Evolutionary conservation across 345 rosid genomes (phyloP), one percentile per base, ranked within the genome.

Genomic region (Gynandropsis gynandra): DNA sequence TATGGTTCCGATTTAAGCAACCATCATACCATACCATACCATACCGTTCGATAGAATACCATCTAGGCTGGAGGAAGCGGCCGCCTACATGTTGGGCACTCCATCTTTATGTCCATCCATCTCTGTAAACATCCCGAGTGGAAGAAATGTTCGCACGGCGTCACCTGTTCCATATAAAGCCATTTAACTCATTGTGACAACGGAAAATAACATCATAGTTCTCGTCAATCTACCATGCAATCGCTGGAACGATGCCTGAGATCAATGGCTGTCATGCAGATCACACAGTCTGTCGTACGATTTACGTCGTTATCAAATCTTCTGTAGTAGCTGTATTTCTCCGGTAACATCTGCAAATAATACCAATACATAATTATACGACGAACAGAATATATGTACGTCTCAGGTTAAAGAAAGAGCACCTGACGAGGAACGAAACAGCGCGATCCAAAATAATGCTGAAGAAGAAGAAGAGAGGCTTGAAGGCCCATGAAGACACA

Each of bases 71-170:
- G 86, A 16, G 98, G 98, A 42, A 92, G 70, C 2, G 84, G 60
- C 36, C 98, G 88, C 61, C 98, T 87, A 72, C 98, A 92, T 50
- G 98, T 92, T 48, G 98, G 98, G 58, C 98, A 92, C 72, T 92
- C 98, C 98, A 92, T 92, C 76, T 92, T 92, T 70, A 92, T 79
- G 66, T 92, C 98, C 98, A 92, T 92, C 96, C 98, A 92, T 69
- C 95, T 80, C 73, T 80, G 96, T 63, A 92, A 75, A 68, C 98
- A 92, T 54, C 85, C 96, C 1, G 85, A 72, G 60, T 92, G 98
- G 67, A 92, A 92, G 72, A 80, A 85, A 68, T 92, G 98, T 56
- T 87, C 96, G 32, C 98, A 87, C 4, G 98, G 98, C 7, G 98
- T 92, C 56, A 81, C 93, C 98, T 92, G 77, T 44, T 42, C 57